phyloP scores from a whole-genome alignment of 2,329 filamentous ascomycete genomes.

The Pseudopithomyces chartarum region DNA sequence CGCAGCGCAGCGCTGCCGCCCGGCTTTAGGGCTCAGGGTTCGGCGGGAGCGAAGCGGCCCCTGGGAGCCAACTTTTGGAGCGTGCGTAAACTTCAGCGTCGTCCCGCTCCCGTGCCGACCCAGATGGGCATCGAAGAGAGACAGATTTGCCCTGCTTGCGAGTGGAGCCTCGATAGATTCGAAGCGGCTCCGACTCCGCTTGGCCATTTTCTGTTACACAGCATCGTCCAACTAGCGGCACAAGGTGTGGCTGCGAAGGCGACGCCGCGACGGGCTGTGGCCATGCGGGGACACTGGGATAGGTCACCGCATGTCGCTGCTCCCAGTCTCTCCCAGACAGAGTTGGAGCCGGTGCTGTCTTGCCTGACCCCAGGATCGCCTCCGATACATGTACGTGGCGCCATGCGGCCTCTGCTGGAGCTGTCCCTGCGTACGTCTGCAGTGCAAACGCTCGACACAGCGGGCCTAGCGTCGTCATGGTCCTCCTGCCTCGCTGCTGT shows the following conservation, averaged over 20 bases:
- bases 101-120: slow-evolving; percentile 36
- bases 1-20: too few species aligned
- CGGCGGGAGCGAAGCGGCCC: slow-evolving; percentile 17
- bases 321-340: slow-evolving; percentile 35
- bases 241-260: slow-evolving; percentile 19
- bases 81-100: slow-evolving; percentile 36
- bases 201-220: slow-evolving; percentile 6
- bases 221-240: slow-evolving; percentile 6
- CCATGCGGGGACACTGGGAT: slow-evolving; percentile 36
- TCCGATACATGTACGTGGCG: slow-evolving; percentile 15
- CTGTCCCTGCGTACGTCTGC: slow-evolving; percentile 27
- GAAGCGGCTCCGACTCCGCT: slow-evolving; percentile 15
- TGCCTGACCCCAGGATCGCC: slow-evolving; percentile 36
- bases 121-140: slow-evolving; percentile 1
- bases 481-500: slow-evolving; percentile 9
- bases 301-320: too few species aligned
- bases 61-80: slow-evolving; percentile 36
- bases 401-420: slow-evolving; percentile 31
- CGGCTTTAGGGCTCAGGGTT: slow-evolving; percentile 26
- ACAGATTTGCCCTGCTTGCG: background rate
- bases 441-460: slow-evolving; percentile 33
- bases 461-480: slow-evolving; percentile 22
- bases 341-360: slow-evolving; percentile 36
- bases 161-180: background rate
- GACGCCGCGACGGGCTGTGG: slow-evolving; percentile 32